Conservation (phyloP, 2,329 filamentous ascomycete genomes). For the Trichoderma sp. region DNA sequence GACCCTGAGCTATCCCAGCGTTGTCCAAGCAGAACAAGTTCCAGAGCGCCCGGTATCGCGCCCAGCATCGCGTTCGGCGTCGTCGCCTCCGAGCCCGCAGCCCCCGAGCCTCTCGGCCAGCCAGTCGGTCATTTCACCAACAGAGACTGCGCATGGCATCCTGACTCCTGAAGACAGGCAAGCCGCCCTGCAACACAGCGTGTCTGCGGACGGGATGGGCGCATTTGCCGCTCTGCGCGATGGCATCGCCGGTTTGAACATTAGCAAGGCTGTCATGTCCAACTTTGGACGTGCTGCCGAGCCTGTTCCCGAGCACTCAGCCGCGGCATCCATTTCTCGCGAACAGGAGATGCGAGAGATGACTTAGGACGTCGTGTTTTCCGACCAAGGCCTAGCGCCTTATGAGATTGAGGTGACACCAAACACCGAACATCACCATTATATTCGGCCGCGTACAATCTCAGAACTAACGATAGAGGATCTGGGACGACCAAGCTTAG, state of each 20-base stretch:
- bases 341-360: conserved; percentile 50
- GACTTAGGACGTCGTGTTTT: conserved; percentile 48
- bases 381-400: conserved; percentile 34
- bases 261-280: conserved; percentile 51
- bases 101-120: conserved; percentile 43
- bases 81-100: conserved; percentile 39
- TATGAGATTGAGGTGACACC: conserved; percentile 39
- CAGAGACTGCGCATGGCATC: conserved; percentile 60
- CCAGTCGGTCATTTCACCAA: conserved; percentile 58
- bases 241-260: conserved; percentile 49
- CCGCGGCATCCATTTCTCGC: conserved; percentile 32
- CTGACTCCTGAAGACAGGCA: conserved; percentile 46
- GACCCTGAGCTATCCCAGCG: conserved; percentile 36
- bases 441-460: conserved; percentile 19
- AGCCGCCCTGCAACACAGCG: conserved; percentile 46
- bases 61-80: conserved; percentile 20
- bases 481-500: background rate
- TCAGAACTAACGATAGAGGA: conserved; percentile 23
- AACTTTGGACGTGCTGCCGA: conserved; percentile 36
- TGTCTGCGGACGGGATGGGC: conserved; percentile 48
- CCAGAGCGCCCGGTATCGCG: conserved; percentile 27
- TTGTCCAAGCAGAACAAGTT: conserved; percentile 33
- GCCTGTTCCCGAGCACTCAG: conserved; percentile 23
- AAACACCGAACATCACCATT: conserved; percentile 31
- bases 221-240: conserved; percentile 51